Evolutionary conservation across 108 stramenopile genomes (phyloP), one percentile per base, ranked within the genome.

Genomic region (Pseudonitzschia pungens): DNA sequence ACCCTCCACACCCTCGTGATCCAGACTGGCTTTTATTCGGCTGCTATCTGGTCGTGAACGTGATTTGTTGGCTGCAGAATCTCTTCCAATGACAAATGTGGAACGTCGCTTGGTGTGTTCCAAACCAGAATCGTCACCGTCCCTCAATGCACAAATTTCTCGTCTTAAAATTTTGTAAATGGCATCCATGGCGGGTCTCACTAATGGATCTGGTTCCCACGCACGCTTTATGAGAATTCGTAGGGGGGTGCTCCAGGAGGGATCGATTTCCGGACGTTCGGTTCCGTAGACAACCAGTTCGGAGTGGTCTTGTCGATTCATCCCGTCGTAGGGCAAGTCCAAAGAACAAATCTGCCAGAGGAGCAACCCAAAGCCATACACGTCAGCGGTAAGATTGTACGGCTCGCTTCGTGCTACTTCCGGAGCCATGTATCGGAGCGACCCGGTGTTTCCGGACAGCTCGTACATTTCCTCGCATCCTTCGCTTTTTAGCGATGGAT

Each of bases 401-500:
- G 90, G 90, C 63, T 84, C 81, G 50, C 77, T 77, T 43, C 84
- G 69, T 6, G 84, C 84, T 2, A 88, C 87, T 66, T 89, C 87
- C 0, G 85, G 84, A 53, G 83, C 62, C 87, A 86, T 89, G 81
- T 86, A 94, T 48, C 93, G 86, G 21, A 87, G 73, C n/a, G 84
- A 86, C 21, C 93, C 93, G 27, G 90, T 91, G 64, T 86, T 81
- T n/a, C 87, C 86, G 16, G 93, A 89, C 14, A 94, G 76, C 58
- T 87, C 83, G 76, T 90, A 94, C 60, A 84, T 77, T 29, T 83
- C 89, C 24, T 76, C 76, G 52, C 77, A 72, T 54, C 75, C 85
- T n/a, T 62, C 60, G 63, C 70, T 53, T 50, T 76, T 60, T 40
- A 84, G 51, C 16, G 71, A 58, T 14, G 78, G 76, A 70, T 87